These are phyloP conservation scores for Chenopodium suecicum DNA, from an alignment of 148 eudicot species.

Conservation along the genomic window DNA sequence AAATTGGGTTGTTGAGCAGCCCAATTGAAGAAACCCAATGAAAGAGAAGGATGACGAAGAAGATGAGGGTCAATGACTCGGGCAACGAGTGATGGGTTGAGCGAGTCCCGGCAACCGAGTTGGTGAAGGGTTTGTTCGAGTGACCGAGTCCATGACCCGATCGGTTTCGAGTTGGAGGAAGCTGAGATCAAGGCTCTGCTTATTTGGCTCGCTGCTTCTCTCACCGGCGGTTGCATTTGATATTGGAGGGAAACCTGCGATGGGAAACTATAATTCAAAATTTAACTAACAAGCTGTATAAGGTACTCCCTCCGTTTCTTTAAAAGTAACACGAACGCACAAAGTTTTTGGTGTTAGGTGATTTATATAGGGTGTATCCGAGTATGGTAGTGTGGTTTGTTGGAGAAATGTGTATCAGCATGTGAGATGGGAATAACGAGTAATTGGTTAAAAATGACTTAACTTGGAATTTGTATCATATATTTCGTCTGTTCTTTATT, in stretches of 20 bases:
- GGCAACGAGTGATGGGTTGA: slow-evolving; percentile 63
- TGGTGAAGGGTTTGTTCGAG: slow-evolving; percentile 71
- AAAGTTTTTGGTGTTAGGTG: no score
- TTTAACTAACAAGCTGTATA: no score
- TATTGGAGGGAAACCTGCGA: not conserved
- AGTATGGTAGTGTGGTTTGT: no score
- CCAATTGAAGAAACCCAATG: slow-evolving; percentile 90
- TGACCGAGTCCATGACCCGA: slow-evolving; percentile 51
- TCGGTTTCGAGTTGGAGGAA: slow-evolving; percentile 33
- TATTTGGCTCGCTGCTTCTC: slow-evolving; percentile 42
- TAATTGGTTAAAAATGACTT: no score
- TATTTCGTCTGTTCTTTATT: no score
- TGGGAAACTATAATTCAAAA: not conserved
- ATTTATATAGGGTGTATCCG: no score
- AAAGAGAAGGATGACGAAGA: slow-evolving; percentile 67
- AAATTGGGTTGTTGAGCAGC: slow-evolving; percentile 82
- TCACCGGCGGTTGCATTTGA: slow-evolving; percentile 31
- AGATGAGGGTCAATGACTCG: slow-evolving; percentile 84
- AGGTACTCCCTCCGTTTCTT: no score
- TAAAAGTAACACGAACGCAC: no score
- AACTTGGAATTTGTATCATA: no score
- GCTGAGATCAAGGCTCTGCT: slow-evolving; percentile 56
- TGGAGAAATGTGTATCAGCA: no score
- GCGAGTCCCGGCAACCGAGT: slow-evolving; percentile 55
- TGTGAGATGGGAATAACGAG: no score